A percentile compares a stretch with the other conserved stretches of the same genome.
Evolutionary conservation across 768 basidiomycete species (phyloP).

Genomic region (Termitomyces titanicus): DNA sequence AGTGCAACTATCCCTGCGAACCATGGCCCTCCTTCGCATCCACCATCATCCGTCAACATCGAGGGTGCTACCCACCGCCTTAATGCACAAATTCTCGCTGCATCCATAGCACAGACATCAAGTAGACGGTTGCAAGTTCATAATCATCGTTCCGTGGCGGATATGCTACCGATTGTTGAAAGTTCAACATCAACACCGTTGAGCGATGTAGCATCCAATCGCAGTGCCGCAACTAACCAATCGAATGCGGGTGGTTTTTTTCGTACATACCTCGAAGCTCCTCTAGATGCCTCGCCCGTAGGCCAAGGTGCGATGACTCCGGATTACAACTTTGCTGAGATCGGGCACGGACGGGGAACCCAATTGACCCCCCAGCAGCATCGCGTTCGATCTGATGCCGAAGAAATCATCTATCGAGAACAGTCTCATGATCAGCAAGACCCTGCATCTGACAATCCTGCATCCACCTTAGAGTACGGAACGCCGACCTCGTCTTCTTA

Average conservation of each 20-base stretch:
- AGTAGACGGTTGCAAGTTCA: constrained; percentile 30
- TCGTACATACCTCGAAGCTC: constrained; percentile 48
- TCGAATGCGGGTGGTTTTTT: constrained; percentile 59
- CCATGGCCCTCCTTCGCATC: constrained; percentile 10
- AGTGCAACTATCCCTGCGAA: constrained; percentile 20
- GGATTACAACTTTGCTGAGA: constrained; percentile 72
- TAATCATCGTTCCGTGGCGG: constrained; percentile 31
- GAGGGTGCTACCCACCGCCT: constrained; percentile 31
- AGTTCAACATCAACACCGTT: constrained; percentile 54
- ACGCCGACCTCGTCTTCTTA: background rate
- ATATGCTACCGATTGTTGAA: constrained; percentile 61
- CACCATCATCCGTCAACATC: constrained; percentile 28
- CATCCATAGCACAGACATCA: constrained; percentile 27
- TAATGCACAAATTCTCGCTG: constrained; percentile 32
- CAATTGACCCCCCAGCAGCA: constrained; percentile 8
- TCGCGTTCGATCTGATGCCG: constrained; percentile 2
- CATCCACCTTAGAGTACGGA: background rate
- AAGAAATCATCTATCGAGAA: constrained; percentile 7
- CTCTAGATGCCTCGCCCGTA: constrained; percentile 30
- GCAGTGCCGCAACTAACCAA: constrained; percentile 47
- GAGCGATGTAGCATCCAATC: constrained; percentile 57
- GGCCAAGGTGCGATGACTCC: constrained; percentile 59
- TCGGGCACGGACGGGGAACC: constrained; percentile 65
- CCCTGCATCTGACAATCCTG: background rate
- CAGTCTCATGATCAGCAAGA: constrained; percentile 7